phyloP scores from a whole-genome alignment of 2,329 filamentous ascomycete genomes.

The Phialophora expanda region DNA sequence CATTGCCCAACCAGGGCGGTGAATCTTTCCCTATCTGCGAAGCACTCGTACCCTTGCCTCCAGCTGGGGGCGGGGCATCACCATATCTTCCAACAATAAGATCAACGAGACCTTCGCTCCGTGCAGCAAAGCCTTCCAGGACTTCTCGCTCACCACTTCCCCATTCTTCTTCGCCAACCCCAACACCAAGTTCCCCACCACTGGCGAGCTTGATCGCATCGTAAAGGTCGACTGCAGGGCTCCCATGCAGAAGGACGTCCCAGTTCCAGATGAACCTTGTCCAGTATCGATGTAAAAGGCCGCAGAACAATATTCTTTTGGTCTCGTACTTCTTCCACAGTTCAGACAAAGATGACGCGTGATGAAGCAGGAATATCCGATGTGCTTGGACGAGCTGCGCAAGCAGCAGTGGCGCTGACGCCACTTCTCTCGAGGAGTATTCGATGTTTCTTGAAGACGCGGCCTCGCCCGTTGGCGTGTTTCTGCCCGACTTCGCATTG shows the following conservation, averaged over 20 bases:
- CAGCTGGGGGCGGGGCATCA: constrained; percentile 50
- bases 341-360: constrained; percentile 73
- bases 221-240: constrained; percentile 79
- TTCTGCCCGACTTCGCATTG: constrained; percentile 42
- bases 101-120: constrained; percentile 85
- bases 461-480: constrained; percentile 28
- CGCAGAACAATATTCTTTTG: constrained; percentile 71
- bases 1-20: constrained; percentile 75
- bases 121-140: constrained; percentile 80
- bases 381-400: constrained; percentile 84
- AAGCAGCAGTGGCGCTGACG: constrained; percentile 76
- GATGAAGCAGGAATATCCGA: constrained; percentile 83
- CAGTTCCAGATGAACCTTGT: constrained; percentile 69
- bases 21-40: constrained; percentile 40
- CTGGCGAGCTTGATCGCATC: constrained; percentile 85
- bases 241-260: constrained; percentile 90
- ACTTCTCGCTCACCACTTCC: constrained; percentile 94
- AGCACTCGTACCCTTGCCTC: constrained; percentile 35
- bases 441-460: constrained; percentile 61
- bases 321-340: constrained; percentile 65
- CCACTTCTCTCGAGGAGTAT: constrained; percentile 89
- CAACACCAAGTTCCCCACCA: constrained; percentile 88
- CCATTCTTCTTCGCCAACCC: constrained; percentile 93
- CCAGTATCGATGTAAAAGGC: constrained; percentile 81
- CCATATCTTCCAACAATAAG: constrained; percentile 87